Evolutionary conservation across 768 basidiomycete genomes (phyloP).

Genomic region (Plicaturopsis crispa): DNA sequence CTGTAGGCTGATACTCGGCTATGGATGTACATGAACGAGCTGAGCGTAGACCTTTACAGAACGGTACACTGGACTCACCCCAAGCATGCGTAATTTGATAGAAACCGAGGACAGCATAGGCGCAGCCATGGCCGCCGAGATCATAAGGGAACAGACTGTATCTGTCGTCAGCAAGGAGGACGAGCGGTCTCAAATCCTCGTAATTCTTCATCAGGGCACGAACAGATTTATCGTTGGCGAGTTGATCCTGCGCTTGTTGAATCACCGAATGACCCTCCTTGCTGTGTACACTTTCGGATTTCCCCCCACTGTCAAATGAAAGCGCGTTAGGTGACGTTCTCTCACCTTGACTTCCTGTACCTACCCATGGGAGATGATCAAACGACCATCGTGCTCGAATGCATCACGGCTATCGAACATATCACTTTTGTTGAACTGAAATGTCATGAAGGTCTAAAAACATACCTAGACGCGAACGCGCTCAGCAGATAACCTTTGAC

Average conservation of each 20-base stretch:
- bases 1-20: slow-evolving; percentile 59
- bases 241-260: slow-evolving; percentile 55
- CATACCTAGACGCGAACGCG: slow-evolving; percentile 59
- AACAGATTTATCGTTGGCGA: slow-evolving; percentile 62
- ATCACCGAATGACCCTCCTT: slow-evolving; percentile 30
- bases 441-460: slow-evolving; percentile 1
- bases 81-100: slow-evolving; percentile 68
- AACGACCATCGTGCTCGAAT: slow-evolving; percentile 53
- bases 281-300: slow-evolving; percentile 47
- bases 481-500: slow-evolving; percentile 75
- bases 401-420: slow-evolving; percentile 49
- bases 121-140: slow-evolving; percentile 37
- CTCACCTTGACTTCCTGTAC: slow-evolving; percentile 17
- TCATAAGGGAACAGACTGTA: slow-evolving; percentile 71
- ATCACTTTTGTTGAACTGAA: slow-evolving; percentile 6
- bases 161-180: slow-evolving; percentile 66
- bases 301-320: slow-evolving; percentile 47
- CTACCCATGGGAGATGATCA: slow-evolving; percentile 86
- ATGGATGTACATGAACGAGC: too few relatives aligned
- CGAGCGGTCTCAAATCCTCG: slow-evolving; percentile 48
- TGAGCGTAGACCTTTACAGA: slow-evolving; percentile 4
- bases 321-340: neutral
- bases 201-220: slow-evolving; percentile 58
- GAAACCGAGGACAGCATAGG: slow-evolving; percentile 57
- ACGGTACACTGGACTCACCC: slow-evolving; percentile 35